phyloP scores from a whole-genome alignment of 2,329 filamentous ascomycete species.

The Hypoxylon sp. region DNA sequence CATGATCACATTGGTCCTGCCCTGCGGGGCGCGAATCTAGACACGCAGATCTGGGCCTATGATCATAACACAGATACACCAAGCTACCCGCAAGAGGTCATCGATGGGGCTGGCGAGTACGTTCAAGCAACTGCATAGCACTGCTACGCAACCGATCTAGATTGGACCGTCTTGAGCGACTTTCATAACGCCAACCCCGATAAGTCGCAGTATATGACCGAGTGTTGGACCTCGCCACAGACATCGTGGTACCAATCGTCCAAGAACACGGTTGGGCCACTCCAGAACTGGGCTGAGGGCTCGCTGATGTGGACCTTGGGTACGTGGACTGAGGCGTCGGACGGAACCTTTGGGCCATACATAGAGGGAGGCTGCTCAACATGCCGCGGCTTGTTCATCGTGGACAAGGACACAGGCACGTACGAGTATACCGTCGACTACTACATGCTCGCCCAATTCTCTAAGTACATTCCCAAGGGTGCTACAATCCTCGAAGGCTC shows the following conservation, averaged over 20 bases:
- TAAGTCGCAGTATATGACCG: constrained; percentile 57
- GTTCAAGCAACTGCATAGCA: constrained; percentile 52
- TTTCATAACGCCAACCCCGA: constrained; percentile 52
- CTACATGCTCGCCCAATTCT: constrained; percentile 63
- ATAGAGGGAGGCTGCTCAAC: constrained; percentile 51
- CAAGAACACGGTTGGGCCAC: constrained; percentile 54
- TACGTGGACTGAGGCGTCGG: constrained; percentile 44
- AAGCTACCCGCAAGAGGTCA: constrained; percentile 50
- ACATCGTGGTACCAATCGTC: constrained; percentile 50
- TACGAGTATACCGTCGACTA: constrained; percentile 59
- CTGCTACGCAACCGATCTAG: constrained; percentile 49
- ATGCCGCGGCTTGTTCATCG: constrained; percentile 62
- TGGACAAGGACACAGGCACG: constrained; percentile 56
- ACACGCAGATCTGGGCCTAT: constrained; percentile 56
- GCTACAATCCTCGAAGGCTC: constrained; percentile 52
- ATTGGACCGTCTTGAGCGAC: constrained; percentile 49
- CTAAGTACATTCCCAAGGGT: constrained; percentile 56
- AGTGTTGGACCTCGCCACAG: constrained; percentile 53
- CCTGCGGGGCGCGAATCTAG: constrained; percentile 49
- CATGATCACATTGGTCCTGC: constrained; percentile 51
- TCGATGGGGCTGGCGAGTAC: constrained; percentile 44
- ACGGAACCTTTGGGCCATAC: constrained; percentile 53
- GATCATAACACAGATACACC: constrained; percentile 52
- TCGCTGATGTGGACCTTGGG: constrained; percentile 56
- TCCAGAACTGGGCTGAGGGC: constrained; percentile 57